Percentiles rank a stretch among this genome's conserved stretches.
These are phyloP conservation scores for Diaporthe sp. DNA, from an alignment of 2,329 filamentous ascomycete genomes.

Conservation along the genomic window DNA sequence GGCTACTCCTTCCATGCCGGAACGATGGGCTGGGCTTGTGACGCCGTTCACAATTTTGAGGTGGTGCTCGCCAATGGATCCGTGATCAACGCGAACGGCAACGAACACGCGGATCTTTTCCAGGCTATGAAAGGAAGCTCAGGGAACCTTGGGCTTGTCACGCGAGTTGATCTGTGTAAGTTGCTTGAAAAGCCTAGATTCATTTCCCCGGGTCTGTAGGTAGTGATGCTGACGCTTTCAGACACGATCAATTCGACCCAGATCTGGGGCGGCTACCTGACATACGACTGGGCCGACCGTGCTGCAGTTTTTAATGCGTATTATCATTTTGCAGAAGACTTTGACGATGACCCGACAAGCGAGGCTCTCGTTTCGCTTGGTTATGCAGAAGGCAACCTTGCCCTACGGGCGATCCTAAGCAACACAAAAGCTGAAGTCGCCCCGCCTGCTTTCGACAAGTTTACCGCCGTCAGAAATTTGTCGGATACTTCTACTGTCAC, in stretches of 20 bases:
- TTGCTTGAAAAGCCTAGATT: neutral
- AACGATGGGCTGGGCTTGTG: constrained; percentile 52
- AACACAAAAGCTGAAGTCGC: neutral
- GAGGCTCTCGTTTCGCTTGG: constrained; percentile 40
- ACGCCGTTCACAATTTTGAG: constrained; percentile 54
- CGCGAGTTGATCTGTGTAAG: constrained; percentile 40
- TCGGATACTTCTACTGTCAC: neutral
- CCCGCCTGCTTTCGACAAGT: constrained; percentile 11
- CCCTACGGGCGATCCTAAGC: neutral
- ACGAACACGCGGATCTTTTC: constrained; percentile 53
- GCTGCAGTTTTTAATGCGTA: constrained; percentile 43
- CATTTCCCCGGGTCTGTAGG: neutral
- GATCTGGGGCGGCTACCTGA: constrained; percentile 44
- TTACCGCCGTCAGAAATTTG: neutral
- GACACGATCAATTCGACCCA: constrained; percentile 39
- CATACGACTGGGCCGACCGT: constrained; percentile 39
- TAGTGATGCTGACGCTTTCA: constrained; percentile 3
- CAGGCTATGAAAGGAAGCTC: constrained; percentile 59
- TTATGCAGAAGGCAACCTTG: neutral
- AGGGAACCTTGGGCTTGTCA: constrained; percentile 56
- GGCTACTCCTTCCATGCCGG: constrained; percentile 45
- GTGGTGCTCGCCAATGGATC: constrained; percentile 55
- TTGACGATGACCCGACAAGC: constrained; percentile 41
- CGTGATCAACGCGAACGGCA: constrained; percentile 52
- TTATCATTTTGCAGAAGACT: constrained; percentile 43